Evolutionary conservation across 176 grass and related monocot species (phyloP).

Genomic region (Phoenix dactylifera): DNA sequence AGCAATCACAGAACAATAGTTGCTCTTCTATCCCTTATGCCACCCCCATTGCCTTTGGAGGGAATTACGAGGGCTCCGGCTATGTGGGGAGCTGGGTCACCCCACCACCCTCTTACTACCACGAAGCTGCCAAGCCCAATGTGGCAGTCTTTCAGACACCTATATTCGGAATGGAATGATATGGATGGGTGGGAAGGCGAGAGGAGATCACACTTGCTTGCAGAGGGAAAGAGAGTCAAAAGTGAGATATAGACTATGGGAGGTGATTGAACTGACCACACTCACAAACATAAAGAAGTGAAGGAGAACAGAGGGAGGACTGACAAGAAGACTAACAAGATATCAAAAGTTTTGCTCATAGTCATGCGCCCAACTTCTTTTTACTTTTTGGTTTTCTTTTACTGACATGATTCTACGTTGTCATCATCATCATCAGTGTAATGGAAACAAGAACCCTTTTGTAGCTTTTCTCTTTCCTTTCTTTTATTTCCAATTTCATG

Average conservation of each 20-base stretch:
- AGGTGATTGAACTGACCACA: slow-evolving; percentile 51
- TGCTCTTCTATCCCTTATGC: slow-evolving; percentile 42
- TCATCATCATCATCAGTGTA: slow-evolving; percentile 54
- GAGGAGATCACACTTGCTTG: slow-evolving; percentile 3
- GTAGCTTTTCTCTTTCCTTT: slow-evolving; percentile 38
- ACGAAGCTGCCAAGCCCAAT: slow-evolving; percentile 33
- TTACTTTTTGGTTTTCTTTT: slow-evolving; percentile 35
- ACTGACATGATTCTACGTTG: slow-evolving; percentile 71
- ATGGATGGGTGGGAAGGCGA: neutral
- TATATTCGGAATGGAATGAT: slow-evolving; percentile 95
- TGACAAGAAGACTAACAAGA: slow-evolving; percentile 26
- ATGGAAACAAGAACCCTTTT: slow-evolving; percentile 74
- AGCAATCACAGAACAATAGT: slow-evolving; percentile 22
- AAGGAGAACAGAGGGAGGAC: slow-evolving; percentile 19
- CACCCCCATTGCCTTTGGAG: slow-evolving; percentile 29
- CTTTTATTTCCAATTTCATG: slow-evolving; percentile 21
- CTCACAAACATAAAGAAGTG: slow-evolving; percentile 12
- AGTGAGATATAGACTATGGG: neutral
- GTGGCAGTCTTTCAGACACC: slow-evolving; percentile 80
- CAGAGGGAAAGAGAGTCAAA: slow-evolving; percentile 2
- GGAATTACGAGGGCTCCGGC: slow-evolving; percentile 28
- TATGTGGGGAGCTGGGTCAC: slow-evolving; percentile 14
- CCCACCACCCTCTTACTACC: slow-evolving; percentile 48
- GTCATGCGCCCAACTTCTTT: slow-evolving; percentile 54
- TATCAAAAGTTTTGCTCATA: slow-evolving; percentile 35